These are phyloP conservation scores for Pyricularia sp. DNA, from an alignment of 2,329 filamentous ascomycete genomes.

Conservation along the genomic window DNA sequence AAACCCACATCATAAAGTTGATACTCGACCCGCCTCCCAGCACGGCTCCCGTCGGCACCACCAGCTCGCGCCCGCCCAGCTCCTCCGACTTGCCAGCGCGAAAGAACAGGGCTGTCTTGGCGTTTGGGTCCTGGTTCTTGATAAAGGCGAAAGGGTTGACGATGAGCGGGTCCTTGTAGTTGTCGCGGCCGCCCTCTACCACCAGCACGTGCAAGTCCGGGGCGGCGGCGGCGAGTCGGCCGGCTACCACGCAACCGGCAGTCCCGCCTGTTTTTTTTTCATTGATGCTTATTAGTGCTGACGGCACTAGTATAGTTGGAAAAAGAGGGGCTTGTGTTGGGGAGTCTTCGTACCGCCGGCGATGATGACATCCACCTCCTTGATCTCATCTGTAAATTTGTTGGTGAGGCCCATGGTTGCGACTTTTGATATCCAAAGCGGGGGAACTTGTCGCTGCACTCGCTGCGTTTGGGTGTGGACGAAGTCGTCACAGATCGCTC, in stretches of 20 bases:
- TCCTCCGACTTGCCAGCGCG: constrained; percentile 33
- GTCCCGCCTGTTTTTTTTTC: background rate
- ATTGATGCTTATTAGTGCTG: background rate
- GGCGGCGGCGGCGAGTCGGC: constrained; percentile 38
- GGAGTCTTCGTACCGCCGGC: background rate
- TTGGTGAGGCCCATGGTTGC: background rate
- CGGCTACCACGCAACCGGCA: constrained; percentile 38
- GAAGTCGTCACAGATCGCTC: too few species aligned
- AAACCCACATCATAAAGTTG: constrained; percentile 9
- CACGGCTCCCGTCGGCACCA: constrained; percentile 30
- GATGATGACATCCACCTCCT: constrained; percentile 1
- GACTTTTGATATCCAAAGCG: background rate
- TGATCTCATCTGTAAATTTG: background rate
- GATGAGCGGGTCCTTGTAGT: constrained; percentile 36
- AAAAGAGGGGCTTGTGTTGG: too few species aligned
- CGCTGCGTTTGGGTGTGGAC: too few species aligned
- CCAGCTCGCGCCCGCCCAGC: constrained; percentile 31
- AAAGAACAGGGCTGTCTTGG: constrained; percentile 35
- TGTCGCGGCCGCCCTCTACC: constrained; percentile 44
- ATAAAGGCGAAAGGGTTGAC: constrained; percentile 39
- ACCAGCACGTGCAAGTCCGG: constrained; percentile 40
- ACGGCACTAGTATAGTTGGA: background rate
- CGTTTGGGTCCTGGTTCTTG: constrained; percentile 34
- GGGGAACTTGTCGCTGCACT: too few species aligned
- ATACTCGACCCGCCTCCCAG: constrained; percentile 44